These are phyloP conservation scores for Ophiostoma novo-ulmi DNA, from an alignment of 2,329 filamentous ascomycete genomes.

Conservation along the genomic window DNA sequence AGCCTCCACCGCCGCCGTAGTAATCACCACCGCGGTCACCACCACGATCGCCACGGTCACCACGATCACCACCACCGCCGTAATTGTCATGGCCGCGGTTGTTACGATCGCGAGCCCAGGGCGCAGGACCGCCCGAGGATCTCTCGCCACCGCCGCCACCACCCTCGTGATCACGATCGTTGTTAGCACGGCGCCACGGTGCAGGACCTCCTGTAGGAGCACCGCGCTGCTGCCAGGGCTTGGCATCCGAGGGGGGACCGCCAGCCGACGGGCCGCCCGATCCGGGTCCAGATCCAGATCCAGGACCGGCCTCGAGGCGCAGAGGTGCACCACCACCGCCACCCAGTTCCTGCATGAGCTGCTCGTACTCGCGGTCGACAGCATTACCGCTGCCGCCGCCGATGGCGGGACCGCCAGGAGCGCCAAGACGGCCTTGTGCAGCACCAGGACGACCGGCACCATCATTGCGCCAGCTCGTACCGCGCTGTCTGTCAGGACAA, in stretches of 20 bases:
- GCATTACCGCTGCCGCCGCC: slow-evolving; percentile 62
- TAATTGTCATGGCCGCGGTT: slow-evolving; percentile 46
- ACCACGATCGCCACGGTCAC: slow-evolving; percentile 31
- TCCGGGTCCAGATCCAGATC: slow-evolving; percentile 35
- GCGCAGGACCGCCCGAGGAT: slow-evolving; percentile 46
- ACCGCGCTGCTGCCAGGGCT: slow-evolving; percentile 71
- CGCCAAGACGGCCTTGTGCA: slow-evolving; percentile 61
- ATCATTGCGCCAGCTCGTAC: slow-evolving; percentile 86
- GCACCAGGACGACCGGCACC: slow-evolving; percentile 53
- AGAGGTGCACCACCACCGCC: slow-evolving; percentile 64
- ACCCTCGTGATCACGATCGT: slow-evolving; percentile 43
- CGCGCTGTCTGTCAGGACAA: slow-evolving; percentile 89
- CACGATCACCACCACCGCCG: slow-evolving; percentile 10
- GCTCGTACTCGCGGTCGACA: slow-evolving; percentile 92
- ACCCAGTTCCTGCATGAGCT: slow-evolving; percentile 96
- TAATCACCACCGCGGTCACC: slow-evolving; percentile 26
- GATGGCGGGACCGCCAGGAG: slow-evolving; percentile 28
- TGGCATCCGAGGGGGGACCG: slow-evolving; percentile 46
- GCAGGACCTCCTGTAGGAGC: slow-evolving; percentile 78
- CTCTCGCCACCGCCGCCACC: slow-evolving; percentile 29
- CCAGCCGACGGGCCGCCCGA: slow-evolving; percentile 37
- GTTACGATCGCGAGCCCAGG: slow-evolving; percentile 57
- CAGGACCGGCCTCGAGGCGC: slow-evolving; percentile 68
- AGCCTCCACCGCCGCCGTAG: slow-evolving; percentile 29
- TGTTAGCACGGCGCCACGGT: slow-evolving; percentile 63